Evolutionary conservation across 73 alveolate genomes (phyloP), one percentile per base, ranked within the genome.

Genomic region (Paramecium caudatum): DNA sequence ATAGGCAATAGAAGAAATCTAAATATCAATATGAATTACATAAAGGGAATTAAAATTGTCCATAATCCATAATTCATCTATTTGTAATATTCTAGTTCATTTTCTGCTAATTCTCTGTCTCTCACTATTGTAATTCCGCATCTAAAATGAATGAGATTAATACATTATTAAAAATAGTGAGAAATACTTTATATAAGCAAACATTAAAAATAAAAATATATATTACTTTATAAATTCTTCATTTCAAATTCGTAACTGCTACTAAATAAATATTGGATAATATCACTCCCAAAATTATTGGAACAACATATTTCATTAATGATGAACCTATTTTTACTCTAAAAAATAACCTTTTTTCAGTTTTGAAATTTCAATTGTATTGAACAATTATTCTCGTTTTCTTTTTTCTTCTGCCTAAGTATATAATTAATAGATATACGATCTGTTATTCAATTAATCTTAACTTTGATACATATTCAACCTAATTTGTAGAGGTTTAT

Each of bases 61-160:
- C 80, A 55, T 23, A 55, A 55, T 55, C 80, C 80, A 55, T 55
- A 55, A 55, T 55, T 55, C 80, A 55, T 55, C 30, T 55, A 55
- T 55, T 55, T 55, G n/a, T 55, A 55, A 43, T 55, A 55, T 55
- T 55, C 80, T 43, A 55, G 16, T 23, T 55, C 80, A 55, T 55
- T 55, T 23, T 55, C 80, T 0, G 80, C 80, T 23, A 55, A 55
- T 55, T 55, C 80, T 55, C 80, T 55, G n/a, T 55, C 80, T 55
- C 80, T 55, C 1, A 55, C 30, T 55, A 55, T 19, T 27, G 80
- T 55, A 27, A 55, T 55, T 55, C 80, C 80, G 16, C 80, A 55
- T 55, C 80, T 55, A 55, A 27, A 27, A 27, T 27, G 30, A 27
- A 27, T 43, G 10, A 21, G 80, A 55, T 55, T 27, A 27, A 55